These are phyloP conservation scores for Paragyromitra xinjiangensis DNA, from an alignment of 495 filamentous ascomycete genomes.

Conservation along the genomic window DNA sequence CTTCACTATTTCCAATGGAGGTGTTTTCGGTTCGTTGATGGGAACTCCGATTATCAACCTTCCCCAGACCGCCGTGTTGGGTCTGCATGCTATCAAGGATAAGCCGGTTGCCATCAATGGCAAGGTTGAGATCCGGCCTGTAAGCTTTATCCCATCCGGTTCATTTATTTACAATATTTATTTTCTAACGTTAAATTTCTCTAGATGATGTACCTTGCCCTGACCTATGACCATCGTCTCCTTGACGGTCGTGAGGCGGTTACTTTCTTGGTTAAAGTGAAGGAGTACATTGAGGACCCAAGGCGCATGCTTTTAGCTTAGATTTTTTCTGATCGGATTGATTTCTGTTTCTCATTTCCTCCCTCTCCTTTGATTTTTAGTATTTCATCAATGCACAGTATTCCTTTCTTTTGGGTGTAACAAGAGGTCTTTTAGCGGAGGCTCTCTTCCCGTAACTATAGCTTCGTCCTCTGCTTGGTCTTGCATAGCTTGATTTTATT, in stretches of 20 bases:
- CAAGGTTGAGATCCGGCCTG: constrained; percentile 88
- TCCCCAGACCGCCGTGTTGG: constrained; percentile 93
- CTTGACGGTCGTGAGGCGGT: constrained; percentile 95
- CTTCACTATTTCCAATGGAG: constrained; percentile 97
- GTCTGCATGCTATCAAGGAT: constrained; percentile 98
- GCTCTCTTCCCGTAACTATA: background rate
- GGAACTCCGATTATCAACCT: constrained; percentile 99
- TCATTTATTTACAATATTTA: background rate
- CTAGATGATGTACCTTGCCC: constrained; percentile 97
- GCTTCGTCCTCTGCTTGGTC: constrained; percentile 5
- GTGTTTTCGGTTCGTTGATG: constrained; percentile 81
- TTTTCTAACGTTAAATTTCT: constrained; percentile 16
- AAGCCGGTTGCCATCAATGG: constrained; percentile 88
- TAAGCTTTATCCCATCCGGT: constrained; percentile 58
- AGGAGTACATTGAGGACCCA: constrained; percentile 98
- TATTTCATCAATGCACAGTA: constrained; percentile 14
- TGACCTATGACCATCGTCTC: constrained; percentile 96
- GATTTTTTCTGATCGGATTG: background rate
- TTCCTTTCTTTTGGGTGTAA: constrained; percentile 13
- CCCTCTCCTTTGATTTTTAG: constrained; percentile 23
- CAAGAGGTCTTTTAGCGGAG: constrained; percentile 8
- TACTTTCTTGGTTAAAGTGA: constrained; percentile 96
- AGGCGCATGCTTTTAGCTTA: constrained; percentile 80
- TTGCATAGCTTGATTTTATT: constrained; percentile 7
- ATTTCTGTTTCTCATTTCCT: constrained; percentile 11